Evolutionary conservation across 2,329 filamentous ascomycete species (phyloP), one percentile per base, ranked within the genome.

Genomic region (Endothia cerciana): DNA sequence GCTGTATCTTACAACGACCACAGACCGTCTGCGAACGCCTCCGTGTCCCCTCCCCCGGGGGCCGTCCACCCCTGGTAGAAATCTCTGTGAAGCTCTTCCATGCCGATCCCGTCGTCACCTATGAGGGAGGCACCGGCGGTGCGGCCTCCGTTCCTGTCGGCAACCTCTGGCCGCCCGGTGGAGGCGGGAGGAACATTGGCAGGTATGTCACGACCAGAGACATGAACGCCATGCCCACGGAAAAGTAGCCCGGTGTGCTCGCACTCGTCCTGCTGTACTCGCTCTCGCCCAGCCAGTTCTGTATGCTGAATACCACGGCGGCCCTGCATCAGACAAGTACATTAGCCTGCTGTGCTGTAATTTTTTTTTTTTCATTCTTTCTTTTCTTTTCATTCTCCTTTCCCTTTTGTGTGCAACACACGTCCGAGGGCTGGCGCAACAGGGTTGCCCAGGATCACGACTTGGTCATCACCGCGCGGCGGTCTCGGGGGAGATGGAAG

Each of bases 271-370:
- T 85, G 65, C 87, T 77, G 66, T 90, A 88, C 72, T 88, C 84
- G 72, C 89, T 90, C 83, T 93, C 91, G 70, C 89, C 88, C 58
- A 93, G 84, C 91, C 91, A 94, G 76, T 82, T 88, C 81, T 94
- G 89, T 63, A 93, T 77, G 70, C 90, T 86, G 77, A 92, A 89
- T 67, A 93, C 84, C 41, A 94, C 87, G 49, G 91, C 86, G 13
- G 88, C 87, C 91, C 88, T 91, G 71, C 22, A 68, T 43, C 51
- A 15, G 3, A 30, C 3, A 41, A 36, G 28, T 63, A 58, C 69
- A 67, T 30, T 11, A 49, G 53, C 22, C 30, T 41, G 28, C 45
- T 60, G 33, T 17, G 22, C 47, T 57, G 30, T 30, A 8, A n/a
- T n/a, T n/a, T n/a, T 69, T n/a, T 51, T 49, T 17, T 8, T 33